A percentile compares a stretch with the other conserved stretches of the same genome.
phyloP scores from a whole-genome alignment of 495 filamentous ascomycete species.

The Sordaria brevicollis region DNA sequence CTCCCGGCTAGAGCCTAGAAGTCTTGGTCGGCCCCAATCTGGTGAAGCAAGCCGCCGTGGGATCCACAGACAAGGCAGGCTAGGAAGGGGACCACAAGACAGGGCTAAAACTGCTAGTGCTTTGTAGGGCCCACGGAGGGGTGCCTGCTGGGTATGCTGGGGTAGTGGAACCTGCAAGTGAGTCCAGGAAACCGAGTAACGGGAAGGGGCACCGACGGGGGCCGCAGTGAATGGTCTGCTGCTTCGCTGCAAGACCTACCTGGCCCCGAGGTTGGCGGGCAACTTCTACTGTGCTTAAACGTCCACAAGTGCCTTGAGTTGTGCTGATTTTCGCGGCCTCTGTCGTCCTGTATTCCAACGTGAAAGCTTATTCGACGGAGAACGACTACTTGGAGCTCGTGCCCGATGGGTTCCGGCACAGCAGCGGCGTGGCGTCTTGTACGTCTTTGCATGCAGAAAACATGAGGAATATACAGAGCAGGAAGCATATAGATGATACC shows the following conservation, averaged over 20 bases:
- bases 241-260: slow-evolving; percentile 5
- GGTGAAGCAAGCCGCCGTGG: slow-evolving; percentile 12
- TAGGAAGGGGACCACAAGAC: background rate
- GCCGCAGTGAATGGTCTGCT: background rate
- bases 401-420: background rate
- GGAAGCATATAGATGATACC: background rate
- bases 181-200: slow-evolving; percentile 9
- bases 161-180: slow-evolving; percentile 4
- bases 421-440: background rate
- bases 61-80: slow-evolving; percentile 16
- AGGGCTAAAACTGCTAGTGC: slow-evolving; percentile 3
- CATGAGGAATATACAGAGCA: background rate
- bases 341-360: background rate
- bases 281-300: background rate
- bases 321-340: background rate
- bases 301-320: background rate
- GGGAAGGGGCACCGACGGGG: slow-evolving; percentile 12
- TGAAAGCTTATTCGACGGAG: background rate
- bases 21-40: slow-evolving; percentile 20
- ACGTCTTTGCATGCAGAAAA: background rate
- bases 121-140: background rate
- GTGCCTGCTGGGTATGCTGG: background rate
- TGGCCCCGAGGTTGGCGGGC: background rate
- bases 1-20: slow-evolving; percentile 10
- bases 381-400: background rate